Evolutionary conservation across 345 rosid species (phyloP).

Genomic region (Hibiscus tridactylites): DNA sequence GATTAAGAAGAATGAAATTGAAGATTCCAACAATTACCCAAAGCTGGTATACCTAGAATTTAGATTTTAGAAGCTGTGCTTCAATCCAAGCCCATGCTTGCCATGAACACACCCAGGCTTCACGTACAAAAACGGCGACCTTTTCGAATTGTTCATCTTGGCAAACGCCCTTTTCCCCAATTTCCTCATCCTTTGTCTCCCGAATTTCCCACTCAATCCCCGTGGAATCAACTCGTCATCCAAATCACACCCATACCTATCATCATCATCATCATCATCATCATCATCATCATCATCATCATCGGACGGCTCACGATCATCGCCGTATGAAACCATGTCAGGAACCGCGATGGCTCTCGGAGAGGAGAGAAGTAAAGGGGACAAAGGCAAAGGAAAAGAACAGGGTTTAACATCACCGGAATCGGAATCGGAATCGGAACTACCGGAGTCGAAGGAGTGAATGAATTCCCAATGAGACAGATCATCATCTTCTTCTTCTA

Average conservation of each 20-base stretch:
- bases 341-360: no score
- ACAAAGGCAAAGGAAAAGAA: background rate
- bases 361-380: background rate
- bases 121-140: constrained; percentile 17
- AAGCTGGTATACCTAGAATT: no score
- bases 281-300: background rate
- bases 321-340: background rate
- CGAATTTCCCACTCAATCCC: constrained; percentile 32
- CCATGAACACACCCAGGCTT: constrained; percentile 49
- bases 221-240: constrained; percentile 36
- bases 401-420: no score
- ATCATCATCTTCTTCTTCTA: constrained; percentile 12
- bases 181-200: constrained; percentile 45
- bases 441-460: constrained; percentile 22
- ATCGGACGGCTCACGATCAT: background rate
- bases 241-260: constrained; percentile 1
- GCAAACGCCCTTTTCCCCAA: constrained; percentile 39
- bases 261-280: background rate
- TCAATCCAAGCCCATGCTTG: constrained; percentile 45
- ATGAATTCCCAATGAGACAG: constrained; percentile 35
- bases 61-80: constrained; percentile 9
- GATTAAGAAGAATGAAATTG: background rate
- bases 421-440: constrained; percentile 7
- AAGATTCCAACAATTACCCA: background rate
- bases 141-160: constrained; percentile 26